These are phyloP conservation scores for Fragaria iinumae DNA, from an alignment of 306 rosid species.

Conservation along the genomic window DNA sequence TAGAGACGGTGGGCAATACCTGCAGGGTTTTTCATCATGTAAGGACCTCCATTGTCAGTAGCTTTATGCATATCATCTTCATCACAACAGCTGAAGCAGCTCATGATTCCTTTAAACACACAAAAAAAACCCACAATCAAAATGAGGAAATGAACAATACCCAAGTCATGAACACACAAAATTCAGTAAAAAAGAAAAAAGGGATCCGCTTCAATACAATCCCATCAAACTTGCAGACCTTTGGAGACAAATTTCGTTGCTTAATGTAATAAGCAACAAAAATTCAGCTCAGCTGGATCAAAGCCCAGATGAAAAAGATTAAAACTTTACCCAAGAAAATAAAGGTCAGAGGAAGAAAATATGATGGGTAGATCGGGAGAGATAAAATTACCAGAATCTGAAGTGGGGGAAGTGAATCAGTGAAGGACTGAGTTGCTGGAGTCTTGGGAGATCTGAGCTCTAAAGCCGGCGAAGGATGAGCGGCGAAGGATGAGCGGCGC, in stretches of 20 bases:
- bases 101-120: conserved; percentile 44
- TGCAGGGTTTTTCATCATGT: conserved; percentile 47
- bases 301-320: not conserved
- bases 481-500: conserved; percentile 54
- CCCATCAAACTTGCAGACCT: not conserved
- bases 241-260: not conserved
- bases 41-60: conserved; percentile 57
- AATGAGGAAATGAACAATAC: not conserved
- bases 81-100: conserved; percentile 76
- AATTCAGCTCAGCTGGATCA: not conserved
- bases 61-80: conserved; percentile 59
- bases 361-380: not conserved
- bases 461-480: conserved; percentile 41
- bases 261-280: not conserved
- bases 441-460: conserved; percentile 39
- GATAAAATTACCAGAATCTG: not conserved
- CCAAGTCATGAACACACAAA: not conserved
- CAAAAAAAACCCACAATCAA: not conserved
- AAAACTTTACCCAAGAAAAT: not conserved
- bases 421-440: not conserved
- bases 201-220: not conserved
- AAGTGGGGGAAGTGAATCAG: not conserved
- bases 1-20: conserved; percentile 38
- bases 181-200: not conserved
- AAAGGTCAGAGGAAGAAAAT: not conserved